These are phyloP conservation scores for Globisporangium cederbergense DNA, from an alignment of 352 stramenopile genomes.

Conservation along the genomic window DNA sequence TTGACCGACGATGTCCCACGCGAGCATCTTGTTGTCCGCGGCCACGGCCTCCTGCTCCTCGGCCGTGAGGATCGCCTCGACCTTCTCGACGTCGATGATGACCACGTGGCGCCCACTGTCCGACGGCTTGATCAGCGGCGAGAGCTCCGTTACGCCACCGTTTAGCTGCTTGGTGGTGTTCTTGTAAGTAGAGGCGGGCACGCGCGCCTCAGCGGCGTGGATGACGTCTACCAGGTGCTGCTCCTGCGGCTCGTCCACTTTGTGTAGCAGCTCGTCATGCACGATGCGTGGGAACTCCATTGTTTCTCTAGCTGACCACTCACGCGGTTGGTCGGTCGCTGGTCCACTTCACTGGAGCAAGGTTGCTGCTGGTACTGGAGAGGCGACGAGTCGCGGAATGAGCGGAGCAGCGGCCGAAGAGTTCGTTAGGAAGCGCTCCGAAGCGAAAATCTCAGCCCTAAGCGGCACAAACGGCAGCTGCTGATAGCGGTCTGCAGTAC, in stretches of 20 bases:
- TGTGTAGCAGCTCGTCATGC: constrained; percentile 51
- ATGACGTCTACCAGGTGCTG: constrained; percentile 27
- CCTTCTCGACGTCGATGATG: constrained; percentile 24
- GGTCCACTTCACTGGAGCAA: neutral
- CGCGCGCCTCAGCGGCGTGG: constrained; percentile 6
- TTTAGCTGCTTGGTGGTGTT: neutral
- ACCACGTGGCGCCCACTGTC: constrained; percentile 14
- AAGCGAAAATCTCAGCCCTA: neutral
- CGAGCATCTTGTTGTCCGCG: constrained; percentile 21
- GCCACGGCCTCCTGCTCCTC: constrained; percentile 31
- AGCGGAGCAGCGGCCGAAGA: neutral
- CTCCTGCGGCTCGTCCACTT: constrained; percentile 42
- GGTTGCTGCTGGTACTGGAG: neutral
- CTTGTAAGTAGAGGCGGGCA: constrained; percentile 9
- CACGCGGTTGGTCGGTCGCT: neutral
- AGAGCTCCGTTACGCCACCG: neutral
- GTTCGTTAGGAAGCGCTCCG: too few species aligned
- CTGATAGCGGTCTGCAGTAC: too few species aligned
- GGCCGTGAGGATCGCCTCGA: constrained; percentile 33
- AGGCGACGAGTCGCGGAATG: neutral
- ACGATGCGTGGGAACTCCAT: constrained; percentile 49
- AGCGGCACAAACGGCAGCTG: too few species aligned
- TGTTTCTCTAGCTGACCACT: too few species aligned
- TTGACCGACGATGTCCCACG: constrained; percentile 35
- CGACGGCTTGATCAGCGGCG: constrained; percentile 9